Percentiles rank a stretch among this genome's conserved stretches.
Conservation (phyloP, 2,329 filamentous ascomycete species). For the Endoconidiophora laricicola region DNA sequence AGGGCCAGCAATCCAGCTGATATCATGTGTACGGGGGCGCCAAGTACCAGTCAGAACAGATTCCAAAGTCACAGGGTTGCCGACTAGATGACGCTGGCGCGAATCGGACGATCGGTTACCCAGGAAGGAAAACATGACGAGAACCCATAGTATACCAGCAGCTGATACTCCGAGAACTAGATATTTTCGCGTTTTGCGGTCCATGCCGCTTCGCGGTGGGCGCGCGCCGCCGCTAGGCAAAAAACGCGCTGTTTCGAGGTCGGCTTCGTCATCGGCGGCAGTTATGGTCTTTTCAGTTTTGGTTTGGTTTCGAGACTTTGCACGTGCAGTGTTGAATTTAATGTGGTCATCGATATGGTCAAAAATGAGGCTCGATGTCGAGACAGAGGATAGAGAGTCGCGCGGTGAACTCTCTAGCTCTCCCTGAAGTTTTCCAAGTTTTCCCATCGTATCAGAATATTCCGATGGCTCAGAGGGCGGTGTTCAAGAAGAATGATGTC, state of each 20-base stretch:
- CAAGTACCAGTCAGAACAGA: conserved; percentile 53
- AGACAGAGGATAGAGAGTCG: conserved; percentile 58
- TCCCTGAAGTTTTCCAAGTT: not conserved
- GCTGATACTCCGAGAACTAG: conserved; percentile 47
- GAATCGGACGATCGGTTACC: conserved; percentile 47
- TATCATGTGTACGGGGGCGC: conserved; percentile 43
- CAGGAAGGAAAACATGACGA: conserved; percentile 48
- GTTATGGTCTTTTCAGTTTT: conserved; percentile 3
- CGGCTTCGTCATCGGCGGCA: conserved; percentile 14
- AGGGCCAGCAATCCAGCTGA: conserved; percentile 62
- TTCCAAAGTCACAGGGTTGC: conserved; percentile 57
- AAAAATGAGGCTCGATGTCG: conserved; percentile 68
- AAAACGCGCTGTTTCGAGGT: conserved; percentile 38
- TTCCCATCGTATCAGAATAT: too few relatives aligned
- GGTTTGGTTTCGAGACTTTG: conserved; percentile 1
- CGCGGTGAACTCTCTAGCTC: conserved; percentile 18
- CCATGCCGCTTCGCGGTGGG: not conserved
- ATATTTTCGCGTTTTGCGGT: conserved; percentile 46
- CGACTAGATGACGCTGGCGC: conserved; percentile 29
- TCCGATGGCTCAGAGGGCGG: too few relatives aligned
- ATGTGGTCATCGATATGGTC: conserved; percentile 50
- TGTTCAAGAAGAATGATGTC: too few relatives aligned
- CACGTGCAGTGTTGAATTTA: conserved; percentile 8
- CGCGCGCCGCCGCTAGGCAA: conserved; percentile 22
- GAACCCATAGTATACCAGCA: conserved; percentile 39